Evolutionary conservation across 176 grass and related monocot species (phyloP), one percentile per base, ranked within the genome.

Genomic region (Lolium rigidum): DNA sequence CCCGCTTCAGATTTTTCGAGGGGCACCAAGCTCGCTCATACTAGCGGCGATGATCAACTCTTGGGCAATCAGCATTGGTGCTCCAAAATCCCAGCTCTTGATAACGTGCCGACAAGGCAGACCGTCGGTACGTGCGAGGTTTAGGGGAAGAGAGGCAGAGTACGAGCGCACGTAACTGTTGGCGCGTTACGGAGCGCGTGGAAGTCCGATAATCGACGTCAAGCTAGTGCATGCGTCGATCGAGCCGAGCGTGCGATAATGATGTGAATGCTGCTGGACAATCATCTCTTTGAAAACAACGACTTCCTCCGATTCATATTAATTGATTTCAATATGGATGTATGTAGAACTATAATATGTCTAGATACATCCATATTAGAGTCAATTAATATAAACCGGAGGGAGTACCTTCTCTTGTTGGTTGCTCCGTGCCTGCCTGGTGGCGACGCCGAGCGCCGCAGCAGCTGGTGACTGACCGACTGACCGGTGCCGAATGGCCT

Each of bases 61-160:
- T 35, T 35, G 31, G 31, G 31, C 31, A 35, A 3, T 35, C 41
- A 69, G 76, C 82, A 22, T 11, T 15, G 3, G 73, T 24, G 38
- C 50, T 76, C 38, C 37, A 10, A 25, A 61, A 15, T 16, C 22
- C 50, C 14, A 71, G 13, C 41, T 61, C 56, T 7, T 1, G 61
- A 24, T 64, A 52, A 84, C 81, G 71, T 54, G 84, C 84, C 79
- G 79, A 86, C 84, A 83, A 11, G 26, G 16, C 17, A 61, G 49
- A 15, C 39, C 43, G 50, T 28, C 61, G 83, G 71, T 69, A 83
- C 61, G 71, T 59, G 88, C 60, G n/a, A 49, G 35, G 50, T 37
- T 76, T 22, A 66, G 61, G 65, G 13, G 17, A 46, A 21, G 60
- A 4, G 31, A 63, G 38, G 49, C 39, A 10, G 8, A 4, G 71